phyloP scores from a whole-genome alignment of 495 filamentous ascomycete species.

The Stereocaulon alpinum region DNA sequence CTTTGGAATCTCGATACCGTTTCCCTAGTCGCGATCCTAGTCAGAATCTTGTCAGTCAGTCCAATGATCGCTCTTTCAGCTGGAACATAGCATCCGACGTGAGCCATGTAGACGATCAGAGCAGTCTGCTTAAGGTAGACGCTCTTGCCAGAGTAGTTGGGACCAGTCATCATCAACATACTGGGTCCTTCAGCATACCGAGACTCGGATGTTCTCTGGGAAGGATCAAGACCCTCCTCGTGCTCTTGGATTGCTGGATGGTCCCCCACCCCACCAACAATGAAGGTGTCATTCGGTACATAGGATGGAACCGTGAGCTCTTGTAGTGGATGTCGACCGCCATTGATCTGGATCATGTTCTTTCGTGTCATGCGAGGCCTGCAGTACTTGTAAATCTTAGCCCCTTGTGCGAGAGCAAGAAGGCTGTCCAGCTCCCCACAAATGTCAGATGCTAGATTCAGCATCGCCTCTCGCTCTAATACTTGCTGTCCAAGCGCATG shows the following conservation, averaged over 20 bases:
- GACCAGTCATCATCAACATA: constrained; percentile 79
- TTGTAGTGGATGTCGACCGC: constrained; percentile 82
- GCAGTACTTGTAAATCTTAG: constrained; percentile 60
- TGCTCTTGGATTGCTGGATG: neutral
- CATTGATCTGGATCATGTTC: constrained; percentile 68
- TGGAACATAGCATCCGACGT: constrained; percentile 85
- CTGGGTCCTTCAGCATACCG: constrained; percentile 38
- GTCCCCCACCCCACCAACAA: constrained; percentile 52
- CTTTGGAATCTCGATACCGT: constrained; percentile 79
- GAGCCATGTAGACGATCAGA: constrained; percentile 87
- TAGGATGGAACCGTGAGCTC: constrained; percentile 79
- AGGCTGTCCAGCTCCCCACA: constrained; percentile 86
- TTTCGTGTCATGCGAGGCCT: constrained; percentile 58
- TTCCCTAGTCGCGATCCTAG: constrained; percentile 77
- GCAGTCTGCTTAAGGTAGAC: constrained; percentile 88
- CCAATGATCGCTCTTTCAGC: constrained; percentile 71
- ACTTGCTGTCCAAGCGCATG: constrained; percentile 66
- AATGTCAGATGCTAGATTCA: constrained; percentile 59
- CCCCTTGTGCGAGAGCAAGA: constrained; percentile 70
- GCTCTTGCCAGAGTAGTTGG: constrained; percentile 94
- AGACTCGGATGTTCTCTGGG: neutral
- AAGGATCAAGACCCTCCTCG: neutral
- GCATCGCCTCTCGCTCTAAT: constrained; percentile 55
- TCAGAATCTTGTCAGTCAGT: constrained; percentile 86
- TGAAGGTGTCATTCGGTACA: constrained; percentile 67